Percentiles rank a stretch among this genome's conserved stretches.
Conservation (phyloP, 2,329 filamentous ascomycete species). For the Sclerotinia glacialis region DNA sequence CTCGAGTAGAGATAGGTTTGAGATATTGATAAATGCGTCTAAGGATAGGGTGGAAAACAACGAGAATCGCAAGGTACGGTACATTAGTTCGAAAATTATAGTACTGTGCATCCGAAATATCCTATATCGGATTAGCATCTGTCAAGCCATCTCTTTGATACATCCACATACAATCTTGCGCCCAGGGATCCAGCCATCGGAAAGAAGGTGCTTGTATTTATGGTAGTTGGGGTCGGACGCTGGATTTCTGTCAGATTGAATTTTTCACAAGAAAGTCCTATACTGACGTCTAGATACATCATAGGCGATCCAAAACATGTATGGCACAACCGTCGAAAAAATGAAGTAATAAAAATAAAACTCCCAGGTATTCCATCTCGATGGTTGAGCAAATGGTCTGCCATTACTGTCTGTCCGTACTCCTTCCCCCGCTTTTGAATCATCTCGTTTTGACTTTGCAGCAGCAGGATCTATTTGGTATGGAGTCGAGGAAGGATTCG, state of each 20-base stretch:
- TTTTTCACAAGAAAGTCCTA: background rate
- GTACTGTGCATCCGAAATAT: slow-evolving; percentile 89
- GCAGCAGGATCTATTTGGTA: slow-evolving; percentile 51
- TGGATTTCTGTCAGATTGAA: slow-evolving; percentile 42
- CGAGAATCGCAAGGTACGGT: slow-evolving; percentile 70
- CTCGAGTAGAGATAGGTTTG: slow-evolving; percentile 29
- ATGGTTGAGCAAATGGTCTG: slow-evolving; percentile 52
- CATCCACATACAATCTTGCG: slow-evolving; percentile 69
- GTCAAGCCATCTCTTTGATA: background rate
- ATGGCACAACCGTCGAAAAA: slow-evolving; percentile 64
- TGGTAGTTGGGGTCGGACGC: slow-evolving; percentile 78
- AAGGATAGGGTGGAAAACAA: slow-evolving; percentile 75
- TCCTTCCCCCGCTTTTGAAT: slow-evolving; percentile 33
- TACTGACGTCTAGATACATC: slow-evolving; percentile 76
- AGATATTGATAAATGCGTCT: slow-evolving; percentile 65
- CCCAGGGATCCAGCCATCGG: slow-evolving; percentile 85
- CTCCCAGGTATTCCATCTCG: slow-evolving; percentile 83
- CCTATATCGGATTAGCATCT: slow-evolving; percentile 48
- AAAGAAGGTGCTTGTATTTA: slow-evolving; percentile 68
- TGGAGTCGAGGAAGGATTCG: slow-evolving; percentile 65
- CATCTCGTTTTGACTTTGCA: slow-evolving; percentile 32
- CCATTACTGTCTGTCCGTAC: slow-evolving; percentile 42
- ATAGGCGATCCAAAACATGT: slow-evolving; percentile 89
- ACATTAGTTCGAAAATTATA: slow-evolving; percentile 80
- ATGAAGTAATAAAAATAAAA: slow-evolving; percentile 78